Conservation (phyloP, 352 stramenopile species). For the Blastocystis sp. region DNA sequence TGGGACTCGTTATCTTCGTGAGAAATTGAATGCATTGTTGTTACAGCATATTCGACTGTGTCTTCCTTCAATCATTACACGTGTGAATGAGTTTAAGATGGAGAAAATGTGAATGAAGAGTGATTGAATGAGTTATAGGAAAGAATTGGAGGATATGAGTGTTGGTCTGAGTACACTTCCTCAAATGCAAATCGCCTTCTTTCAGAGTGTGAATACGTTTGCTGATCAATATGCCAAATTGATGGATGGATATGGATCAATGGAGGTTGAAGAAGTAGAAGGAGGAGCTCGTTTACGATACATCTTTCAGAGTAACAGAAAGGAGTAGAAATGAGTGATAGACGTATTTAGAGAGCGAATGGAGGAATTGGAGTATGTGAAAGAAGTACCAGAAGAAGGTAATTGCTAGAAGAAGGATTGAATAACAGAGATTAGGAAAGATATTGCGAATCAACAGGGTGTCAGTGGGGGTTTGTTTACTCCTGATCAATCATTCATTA, state of each 20-base stretch:
- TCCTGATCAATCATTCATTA: constrained; percentile 21
- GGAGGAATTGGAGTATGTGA: constrained; percentile 26
- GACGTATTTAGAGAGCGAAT: background rate
- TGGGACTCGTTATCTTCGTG: constrained; percentile 87
- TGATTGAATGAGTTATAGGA: constrained; percentile 86
- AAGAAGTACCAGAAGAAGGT: background rate
- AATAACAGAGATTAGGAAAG: background rate
- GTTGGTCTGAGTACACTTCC: constrained; percentile 73
- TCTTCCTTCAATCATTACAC: constrained; percentile 90
- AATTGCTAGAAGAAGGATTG: background rate
- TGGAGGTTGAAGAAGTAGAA: constrained; percentile 79
- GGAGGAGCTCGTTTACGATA: constrained; percentile 92
- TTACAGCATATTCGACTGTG: constrained; percentile 98
- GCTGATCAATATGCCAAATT: background rate
- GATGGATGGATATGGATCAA: constrained; percentile 66
- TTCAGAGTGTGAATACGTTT: constrained; percentile 49
- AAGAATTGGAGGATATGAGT: constrained; percentile 62
- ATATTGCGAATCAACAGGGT: constrained; percentile 8
- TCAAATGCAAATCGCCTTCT: constrained; percentile 84
- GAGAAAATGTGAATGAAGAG: constrained; percentile 81
- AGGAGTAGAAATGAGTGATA: background rate
- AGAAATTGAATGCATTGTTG: constrained; percentile 95
- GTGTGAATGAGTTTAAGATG: constrained; percentile 66
- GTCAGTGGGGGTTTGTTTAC: constrained; percentile 1
- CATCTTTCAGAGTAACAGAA: constrained; percentile 78